Percentiles rank a stretch among this genome's conserved stretches.
These are phyloP conservation scores for rapeseed (Brassica napus) DNA, from an alignment of 345 rosid species.

Conservation along the genomic window Da-Ae NC_063440.1:24497501-24498000, in stretches of 20 bases:
- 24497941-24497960: constrained; percentile 20
- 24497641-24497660: neutral
- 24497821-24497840: neutral
- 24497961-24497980: constrained; percentile 5
- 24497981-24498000: neutral
- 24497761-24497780: neutral
- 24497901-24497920: constrained; percentile 7
- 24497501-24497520: neutral
- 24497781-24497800: neutral
- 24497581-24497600: neutral
- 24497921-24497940: constrained; percentile 6
- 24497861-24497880: neutral
- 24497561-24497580: neutral
- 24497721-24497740: neutral
- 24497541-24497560: neutral
- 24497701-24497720: neutral
- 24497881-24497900: neutral
- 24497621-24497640: neutral
- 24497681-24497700: neutral
- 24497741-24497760: neutral
- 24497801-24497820: neutral
- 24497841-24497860: neutral
- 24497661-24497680: neutral
- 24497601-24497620: neutral
- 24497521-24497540: neutral